phyloP scores from a whole-genome alignment of 2,329 filamentous ascomycete genomes.

The Aphanocladium album region DNA sequence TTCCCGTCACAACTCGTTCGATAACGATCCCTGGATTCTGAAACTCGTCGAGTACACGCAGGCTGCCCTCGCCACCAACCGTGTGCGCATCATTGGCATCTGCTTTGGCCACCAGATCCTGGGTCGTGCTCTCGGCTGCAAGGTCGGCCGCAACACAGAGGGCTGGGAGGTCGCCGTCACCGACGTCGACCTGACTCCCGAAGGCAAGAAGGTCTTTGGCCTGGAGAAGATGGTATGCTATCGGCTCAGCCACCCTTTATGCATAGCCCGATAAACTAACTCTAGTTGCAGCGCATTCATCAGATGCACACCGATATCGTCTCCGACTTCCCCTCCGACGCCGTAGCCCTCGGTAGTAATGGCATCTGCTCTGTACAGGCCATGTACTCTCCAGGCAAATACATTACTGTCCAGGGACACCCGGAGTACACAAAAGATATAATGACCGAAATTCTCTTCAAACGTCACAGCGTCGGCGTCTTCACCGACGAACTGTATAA shows the following conservation, averaged over 20 bases:
- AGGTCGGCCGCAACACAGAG: slow-evolving; percentile 59
- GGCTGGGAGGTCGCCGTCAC: slow-evolving; percentile 83
- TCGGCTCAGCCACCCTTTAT: background rate
- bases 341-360: slow-evolving; percentile 60
- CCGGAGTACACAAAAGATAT: slow-evolving; percentile 76
- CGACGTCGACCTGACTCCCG: slow-evolving; percentile 60
- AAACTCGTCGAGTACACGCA: slow-evolving; percentile 65
- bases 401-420: slow-evolving; percentile 80
- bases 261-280: background rate
- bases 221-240: slow-evolving; percentile 49
- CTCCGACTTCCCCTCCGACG: slow-evolving; percentile 54
- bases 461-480: slow-evolving; percentile 60
- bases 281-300: slow-evolving; percentile 54
- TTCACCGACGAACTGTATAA: slow-evolving; percentile 65
- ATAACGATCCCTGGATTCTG: slow-evolving; percentile 69
- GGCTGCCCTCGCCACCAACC: slow-evolving; percentile 51
- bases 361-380: slow-evolving; percentile 69
- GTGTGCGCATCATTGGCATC: slow-evolving; percentile 69
- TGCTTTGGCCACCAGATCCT: slow-evolving; percentile 90
- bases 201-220: slow-evolving; percentile 68
- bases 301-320: slow-evolving; percentile 86
- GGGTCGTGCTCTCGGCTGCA: slow-evolving; percentile 62
- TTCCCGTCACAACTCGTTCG: slow-evolving; percentile 68
- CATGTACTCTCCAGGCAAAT: slow-evolving; percentile 62
- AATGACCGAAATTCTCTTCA: slow-evolving; percentile 60